A percentile compares a stretch with the other conserved stretches of the same genome.
Evolutionary conservation across 306 rosid species (phyloP).

Genomic region (Calophaca sinica): DNA sequence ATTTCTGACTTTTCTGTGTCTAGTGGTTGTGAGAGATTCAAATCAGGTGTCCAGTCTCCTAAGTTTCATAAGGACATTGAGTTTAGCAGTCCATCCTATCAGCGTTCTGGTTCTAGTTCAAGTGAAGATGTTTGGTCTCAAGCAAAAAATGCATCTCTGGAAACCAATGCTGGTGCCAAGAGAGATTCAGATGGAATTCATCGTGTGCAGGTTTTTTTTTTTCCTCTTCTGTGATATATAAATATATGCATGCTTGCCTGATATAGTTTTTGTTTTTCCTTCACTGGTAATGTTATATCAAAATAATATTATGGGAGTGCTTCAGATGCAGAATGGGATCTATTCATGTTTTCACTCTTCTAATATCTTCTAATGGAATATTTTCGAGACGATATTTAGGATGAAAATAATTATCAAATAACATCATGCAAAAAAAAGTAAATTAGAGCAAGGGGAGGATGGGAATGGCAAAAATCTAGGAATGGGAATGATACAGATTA

Average conservation of each 20-base stretch:
- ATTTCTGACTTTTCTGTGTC: slow-evolving; percentile 78
- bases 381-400: not conserved
- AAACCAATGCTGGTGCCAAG: slow-evolving; percentile 49
- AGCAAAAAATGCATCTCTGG: slow-evolving; percentile 46
- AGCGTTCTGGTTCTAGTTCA: slow-evolving; percentile 52
- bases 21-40: slow-evolving; percentile 75
- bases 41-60: slow-evolving; percentile 74
- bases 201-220: slow-evolving; percentile 58
- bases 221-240: slow-evolving; percentile 33
- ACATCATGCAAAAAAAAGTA: not conserved
- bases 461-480: slow-evolving; percentile 5
- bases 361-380: not conserved
- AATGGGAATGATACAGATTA: not conserved
- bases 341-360: slow-evolving; percentile 3
- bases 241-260: not conserved
- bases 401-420: slow-evolving; percentile 15
- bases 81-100: slow-evolving; percentile 65
- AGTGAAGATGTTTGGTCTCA: slow-evolving; percentile 65
- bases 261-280: not conserved
- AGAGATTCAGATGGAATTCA: slow-evolving; percentile 55
- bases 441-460: not conserved
- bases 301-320: not conserved
- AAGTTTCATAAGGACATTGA: slow-evolving; percentile 63
- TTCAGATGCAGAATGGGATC: not conserved
- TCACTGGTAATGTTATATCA: not conserved